phyloP scores from a whole-genome alignment of 2,329 filamentous ascomycete species.

The Pseudopyrenochaeta lycopersici region DNA sequence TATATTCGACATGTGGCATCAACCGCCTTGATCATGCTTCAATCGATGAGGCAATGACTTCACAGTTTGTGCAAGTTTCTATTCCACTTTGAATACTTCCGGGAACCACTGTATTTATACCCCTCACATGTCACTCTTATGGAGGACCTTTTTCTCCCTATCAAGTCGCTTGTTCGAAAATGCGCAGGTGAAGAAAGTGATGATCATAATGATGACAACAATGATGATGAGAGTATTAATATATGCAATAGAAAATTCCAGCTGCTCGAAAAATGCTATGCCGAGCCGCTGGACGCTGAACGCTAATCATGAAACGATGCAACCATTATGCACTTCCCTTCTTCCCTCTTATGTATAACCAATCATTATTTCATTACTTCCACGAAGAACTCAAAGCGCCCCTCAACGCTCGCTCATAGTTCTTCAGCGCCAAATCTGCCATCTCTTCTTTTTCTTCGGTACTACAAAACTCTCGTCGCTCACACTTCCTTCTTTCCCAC shows the following conservation, averaged over 20 bases:
- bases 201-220: neutral
- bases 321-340: neutral
- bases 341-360: neutral
- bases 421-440: conserved; percentile 46
- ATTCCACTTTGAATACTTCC: too few relatives aligned
- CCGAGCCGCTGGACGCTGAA: neutral
- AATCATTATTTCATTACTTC: neutral
- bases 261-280: neutral
- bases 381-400: neutral
- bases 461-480: conserved; percentile 44
- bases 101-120: too few relatives aligned
- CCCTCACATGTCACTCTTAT: too few relatives aligned
- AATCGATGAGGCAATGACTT: too few relatives aligned
- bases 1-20: too few relatives aligned
- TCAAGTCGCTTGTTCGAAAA: too few relatives aligned
- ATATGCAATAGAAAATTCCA: neutral
- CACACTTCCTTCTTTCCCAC: conserved; percentile 35
- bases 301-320: neutral
- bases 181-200: too few relatives aligned
- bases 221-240: too few relatives aligned
- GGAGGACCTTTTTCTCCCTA: too few relatives aligned
- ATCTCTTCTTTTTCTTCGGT: conserved; percentile 51
- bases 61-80: too few relatives aligned
- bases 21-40: too few relatives aligned
- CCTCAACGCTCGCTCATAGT: neutral